Percentiles rank a stretch among this genome's conserved stretches.
Conservation (phyloP, 2,329 filamentous ascomycete species). For the Fusarium sacchari region DNA sequence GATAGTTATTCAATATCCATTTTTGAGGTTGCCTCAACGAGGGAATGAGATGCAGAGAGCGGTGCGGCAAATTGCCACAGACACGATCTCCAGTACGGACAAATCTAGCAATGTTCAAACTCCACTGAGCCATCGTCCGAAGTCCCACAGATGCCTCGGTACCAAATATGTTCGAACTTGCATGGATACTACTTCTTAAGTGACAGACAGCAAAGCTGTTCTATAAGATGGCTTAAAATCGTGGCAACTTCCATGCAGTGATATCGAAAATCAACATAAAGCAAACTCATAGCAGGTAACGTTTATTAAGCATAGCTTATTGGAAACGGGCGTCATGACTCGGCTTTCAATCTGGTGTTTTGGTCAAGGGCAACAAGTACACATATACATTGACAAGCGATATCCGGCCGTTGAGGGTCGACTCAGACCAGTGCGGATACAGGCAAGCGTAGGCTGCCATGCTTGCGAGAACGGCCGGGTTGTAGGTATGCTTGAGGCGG, state of each 20-base stretch:
- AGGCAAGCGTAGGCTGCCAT: slow-evolving; percentile 7
- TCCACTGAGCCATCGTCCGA: slow-evolving; percentile 23
- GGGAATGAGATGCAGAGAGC: slow-evolving; percentile 1
- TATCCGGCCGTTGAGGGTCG: slow-evolving; percentile 10
- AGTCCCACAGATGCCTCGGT: slow-evolving; percentile 19
- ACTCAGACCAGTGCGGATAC: background rate
- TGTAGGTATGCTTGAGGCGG: slow-evolving; percentile 25
- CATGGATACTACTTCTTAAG: background rate
- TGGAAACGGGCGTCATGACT: slow-evolving; percentile 14
- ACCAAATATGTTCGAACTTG: background rate
- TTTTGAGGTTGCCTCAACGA: slow-evolving; percentile 5
- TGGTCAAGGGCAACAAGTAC: background rate
- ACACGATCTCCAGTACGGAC: slow-evolving; percentile 8
- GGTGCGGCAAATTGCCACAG: slow-evolving; percentile 19
- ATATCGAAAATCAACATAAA: background rate
- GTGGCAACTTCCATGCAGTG: background rate
- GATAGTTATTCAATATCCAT: slow-evolving; percentile 23
- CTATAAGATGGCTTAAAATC: background rate
- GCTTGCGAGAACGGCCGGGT: slow-evolving; percentile 14
- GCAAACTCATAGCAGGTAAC: background rate
- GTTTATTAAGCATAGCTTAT: background rate
- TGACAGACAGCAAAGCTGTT: background rate
- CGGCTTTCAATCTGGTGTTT: slow-evolving; percentile 4
- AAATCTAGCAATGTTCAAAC: slow-evolving; percentile 13
- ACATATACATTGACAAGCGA: background rate